These are phyloP conservation scores for Suaeda aralocaspica DNA, from an alignment of 148 eudicot genomes.

Conservation along the genomic window DNA sequence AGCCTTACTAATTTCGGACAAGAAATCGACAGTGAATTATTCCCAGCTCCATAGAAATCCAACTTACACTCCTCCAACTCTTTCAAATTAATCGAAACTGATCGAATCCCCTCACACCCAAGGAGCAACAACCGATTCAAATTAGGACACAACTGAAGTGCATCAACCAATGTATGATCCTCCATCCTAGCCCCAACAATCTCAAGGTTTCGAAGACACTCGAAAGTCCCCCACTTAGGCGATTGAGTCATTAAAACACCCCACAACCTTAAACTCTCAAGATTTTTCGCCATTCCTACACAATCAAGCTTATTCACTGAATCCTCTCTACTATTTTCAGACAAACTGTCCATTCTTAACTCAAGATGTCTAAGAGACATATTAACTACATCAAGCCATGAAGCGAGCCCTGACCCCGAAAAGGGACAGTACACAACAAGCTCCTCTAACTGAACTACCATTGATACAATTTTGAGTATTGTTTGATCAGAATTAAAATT, in stretches of 20 bases:
- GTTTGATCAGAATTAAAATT: conserved; percentile 43
- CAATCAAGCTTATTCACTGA: conserved; percentile 57
- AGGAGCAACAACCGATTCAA: conserved; percentile 62
- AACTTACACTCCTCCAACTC: conserved; percentile 69
- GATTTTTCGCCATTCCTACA: conserved; percentile 48
- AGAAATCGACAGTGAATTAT: conserved; percentile 44
- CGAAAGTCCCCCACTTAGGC: conserved; percentile 75
- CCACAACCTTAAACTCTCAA: conserved; percentile 80
- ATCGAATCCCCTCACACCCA: conserved; percentile 74
- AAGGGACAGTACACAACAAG: conserved; percentile 96
- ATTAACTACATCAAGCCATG: conserved; percentile 54
- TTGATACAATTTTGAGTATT: conserved; percentile 49
- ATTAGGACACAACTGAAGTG: conserved; percentile 70
- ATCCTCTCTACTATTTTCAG: conserved; percentile 29
- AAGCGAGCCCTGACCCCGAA: conserved; percentile 49
- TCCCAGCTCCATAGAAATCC: conserved; percentile 69
- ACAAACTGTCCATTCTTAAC: conserved; percentile 70
- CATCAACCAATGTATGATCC: conserved; percentile 52
- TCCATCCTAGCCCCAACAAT: conserved; percentile 78
- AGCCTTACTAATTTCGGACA: conserved; percentile 59
- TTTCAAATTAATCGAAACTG: conserved; percentile 47
- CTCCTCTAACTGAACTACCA: conserved; percentile 49
- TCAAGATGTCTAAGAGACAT: conserved; percentile 61
- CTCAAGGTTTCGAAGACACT: conserved; percentile 61
- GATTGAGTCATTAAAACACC: conserved; percentile 73